Base-by-base conservation (phyloP, 148 eudicot species). In the Hydrangea macrophylla region DNA sequence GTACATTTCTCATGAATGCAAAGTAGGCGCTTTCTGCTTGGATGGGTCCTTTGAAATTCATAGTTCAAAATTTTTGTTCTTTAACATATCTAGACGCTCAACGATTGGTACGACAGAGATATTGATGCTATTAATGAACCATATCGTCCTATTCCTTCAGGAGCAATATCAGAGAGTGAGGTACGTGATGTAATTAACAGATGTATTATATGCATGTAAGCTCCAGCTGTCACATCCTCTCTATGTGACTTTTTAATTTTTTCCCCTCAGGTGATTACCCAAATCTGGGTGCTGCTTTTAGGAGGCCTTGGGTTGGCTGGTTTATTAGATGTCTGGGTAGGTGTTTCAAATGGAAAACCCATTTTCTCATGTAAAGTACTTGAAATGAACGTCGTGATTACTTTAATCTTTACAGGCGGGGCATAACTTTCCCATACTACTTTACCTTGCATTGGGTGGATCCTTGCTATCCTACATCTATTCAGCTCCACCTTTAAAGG, bases 121-220 rank as follows among this genome's bases (percentile, higher is more conserved):
- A 90, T 94, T 66, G 97, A 90, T 85, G 97, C 98, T 42, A 94
- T 90, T 66, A 94, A 94, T 74, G 96, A 94, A 81, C 98, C 98
- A 58, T 94, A 94, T 70, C 97, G 97, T 68, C 97, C 97, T 33
- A 94, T 94, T 70, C 98, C 98, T 37, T 94, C 97, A 12, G 98
- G 98, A 59, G 98, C 85, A 58, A 86, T 94, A 74, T 77, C 88
- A 23, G 97, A 86, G 83, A 79, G 81, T 62, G 98, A 94, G 90
- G 97, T 93, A 74, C 55, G 61, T 62, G 18, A 36, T 53, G 48
- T 33, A 55, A 23, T 36, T 55, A 4, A 32, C 42, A 27, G 37
- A 33, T 60, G 10, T 31, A 4, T 18, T 51, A 17, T 33, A 35
- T 23, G 31, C 44, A 50, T 44, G n/a, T 60, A 22, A 42, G 1